phyloP scores from a whole-genome alignment of 805 yeast species.

The Torulaspora maleeae region DNA sequence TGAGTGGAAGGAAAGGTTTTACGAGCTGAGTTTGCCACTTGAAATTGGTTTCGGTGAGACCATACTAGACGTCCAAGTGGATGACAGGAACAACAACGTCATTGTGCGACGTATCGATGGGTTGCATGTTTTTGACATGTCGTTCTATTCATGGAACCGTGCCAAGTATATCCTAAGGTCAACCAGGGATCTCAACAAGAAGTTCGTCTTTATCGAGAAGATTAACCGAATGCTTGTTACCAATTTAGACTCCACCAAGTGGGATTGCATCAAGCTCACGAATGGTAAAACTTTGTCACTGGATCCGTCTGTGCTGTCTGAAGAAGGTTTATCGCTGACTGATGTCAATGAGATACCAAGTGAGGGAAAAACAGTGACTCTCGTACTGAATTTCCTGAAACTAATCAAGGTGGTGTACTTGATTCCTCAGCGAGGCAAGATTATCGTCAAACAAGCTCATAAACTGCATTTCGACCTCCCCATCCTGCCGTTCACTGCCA shows the following conservation, averaged over 20 bases:
- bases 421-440: constrained; percentile 16
- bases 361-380: neutral
- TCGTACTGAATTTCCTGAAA: constrained; percentile 16
- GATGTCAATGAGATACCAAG: constrained; percentile 14
- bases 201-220: constrained; percentile 18
- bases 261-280: constrained; percentile 28
- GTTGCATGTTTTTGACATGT: constrained; percentile 19
- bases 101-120: constrained; percentile 26
- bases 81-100: constrained; percentile 6
- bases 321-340: constrained; percentile 2
- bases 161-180: constrained; percentile 24
- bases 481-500: constrained; percentile 5
- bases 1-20: constrained; percentile 1
- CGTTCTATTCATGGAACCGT: constrained; percentile 22
- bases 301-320: constrained; percentile 13
- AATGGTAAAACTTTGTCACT: constrained; percentile 27
- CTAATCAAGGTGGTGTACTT: constrained; percentile 18
- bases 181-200: constrained; percentile 24
- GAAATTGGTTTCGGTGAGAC: constrained; percentile 13
- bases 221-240: constrained; percentile 29
- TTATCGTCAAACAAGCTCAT: constrained; percentile 9
- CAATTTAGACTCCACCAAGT: constrained; percentile 20
- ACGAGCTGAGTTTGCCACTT: constrained; percentile 21
- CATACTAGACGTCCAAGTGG: constrained; percentile 20
- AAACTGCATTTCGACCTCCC: constrained; percentile 4